A percentile compares a stretch with the other conserved stretches of the same genome.
Evolutionary conservation across 139 green algal species (phyloP).

Genomic region (Yamagishiella unicocca): DNA sequence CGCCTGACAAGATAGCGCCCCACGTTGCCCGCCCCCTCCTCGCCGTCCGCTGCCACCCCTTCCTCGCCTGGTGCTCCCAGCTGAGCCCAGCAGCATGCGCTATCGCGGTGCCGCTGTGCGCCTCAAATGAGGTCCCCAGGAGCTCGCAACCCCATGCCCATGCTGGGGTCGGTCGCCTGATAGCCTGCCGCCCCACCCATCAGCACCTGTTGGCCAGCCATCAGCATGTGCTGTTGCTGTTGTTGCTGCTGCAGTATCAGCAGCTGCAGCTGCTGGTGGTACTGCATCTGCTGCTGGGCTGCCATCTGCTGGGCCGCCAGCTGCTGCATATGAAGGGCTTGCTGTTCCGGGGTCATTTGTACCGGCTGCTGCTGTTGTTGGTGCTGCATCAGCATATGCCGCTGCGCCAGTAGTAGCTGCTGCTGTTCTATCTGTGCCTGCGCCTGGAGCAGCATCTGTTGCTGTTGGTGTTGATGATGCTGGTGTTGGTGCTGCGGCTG

Average conservation of each 20-base stretch:
- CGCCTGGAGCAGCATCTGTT: neutral
- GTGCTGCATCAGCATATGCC: neutral
- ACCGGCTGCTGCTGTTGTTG: neutral
- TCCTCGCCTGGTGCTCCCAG: too few relatives aligned
- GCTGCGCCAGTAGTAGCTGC: neutral
- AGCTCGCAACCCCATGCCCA: neutral
- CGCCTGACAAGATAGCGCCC: too few relatives aligned
- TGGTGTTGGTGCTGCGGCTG: neutral
- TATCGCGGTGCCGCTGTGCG: too few relatives aligned
- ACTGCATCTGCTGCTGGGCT: slow-evolving; percentile 10
- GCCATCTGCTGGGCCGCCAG: neutral
- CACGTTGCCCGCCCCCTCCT: too few relatives aligned
- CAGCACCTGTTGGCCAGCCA: slow-evolving; percentile 12
- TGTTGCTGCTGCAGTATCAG: neutral
- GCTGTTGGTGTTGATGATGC: slow-evolving; percentile 2
- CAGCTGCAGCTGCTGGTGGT: slow-evolving; percentile 1
- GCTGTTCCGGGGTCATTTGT: neutral
- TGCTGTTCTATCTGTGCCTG: neutral
- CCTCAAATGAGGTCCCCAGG: slow-evolving; percentile 7
- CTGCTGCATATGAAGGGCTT: neutral
- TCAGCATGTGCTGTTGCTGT: slow-evolving; percentile 21
- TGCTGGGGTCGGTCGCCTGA: neutral
- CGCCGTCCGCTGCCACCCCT: too few relatives aligned
- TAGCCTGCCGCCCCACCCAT: neutral
- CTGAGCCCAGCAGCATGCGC: too few relatives aligned